These are phyloP conservation scores for Blastobotrys buckinghamii DNA, from an alignment of 1,139 yeast genomes.

Conservation along the genomic window DNA sequence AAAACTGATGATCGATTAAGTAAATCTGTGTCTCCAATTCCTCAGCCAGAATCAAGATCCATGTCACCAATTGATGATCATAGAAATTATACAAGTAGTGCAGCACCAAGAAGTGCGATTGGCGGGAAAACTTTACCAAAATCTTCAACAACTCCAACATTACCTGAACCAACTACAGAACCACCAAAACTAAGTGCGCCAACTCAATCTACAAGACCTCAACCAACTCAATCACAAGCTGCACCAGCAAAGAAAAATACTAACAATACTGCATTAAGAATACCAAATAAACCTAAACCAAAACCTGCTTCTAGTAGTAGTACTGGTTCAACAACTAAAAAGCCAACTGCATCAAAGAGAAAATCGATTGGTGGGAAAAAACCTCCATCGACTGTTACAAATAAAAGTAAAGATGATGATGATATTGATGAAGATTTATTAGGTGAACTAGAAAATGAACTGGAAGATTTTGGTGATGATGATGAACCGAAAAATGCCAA, in stretches of 20 bases:
- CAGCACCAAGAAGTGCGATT: neutral
- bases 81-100: neutral
- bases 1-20: neutral
- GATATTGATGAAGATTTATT: constrained; percentile 30
- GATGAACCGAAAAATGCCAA: neutral
- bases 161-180: neutral
- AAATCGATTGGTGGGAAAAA: constrained; percentile 1
- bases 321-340: neutral
- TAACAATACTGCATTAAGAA: neutral
- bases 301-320: neutral
- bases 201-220: neutral
- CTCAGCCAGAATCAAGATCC: constrained; percentile 6
- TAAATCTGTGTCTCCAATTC: constrained; percentile 2
- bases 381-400: neutral
- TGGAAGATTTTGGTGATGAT: constrained; percentile 26
- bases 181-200: neutral
- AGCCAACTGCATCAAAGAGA: constrained; percentile 1
- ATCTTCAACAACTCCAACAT: neutral
- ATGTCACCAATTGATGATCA: constrained; percentile 4
- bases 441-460: constrained; percentile 28
- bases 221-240: neutral
- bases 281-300: neutral
- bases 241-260: neutral
- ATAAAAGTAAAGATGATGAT: constrained; percentile 17
- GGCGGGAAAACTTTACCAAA: constrained; percentile 1